Evolutionary conservation across 1,139 yeast species (phyloP).

Genomic region (Meyerozyma sp.): DNA sequence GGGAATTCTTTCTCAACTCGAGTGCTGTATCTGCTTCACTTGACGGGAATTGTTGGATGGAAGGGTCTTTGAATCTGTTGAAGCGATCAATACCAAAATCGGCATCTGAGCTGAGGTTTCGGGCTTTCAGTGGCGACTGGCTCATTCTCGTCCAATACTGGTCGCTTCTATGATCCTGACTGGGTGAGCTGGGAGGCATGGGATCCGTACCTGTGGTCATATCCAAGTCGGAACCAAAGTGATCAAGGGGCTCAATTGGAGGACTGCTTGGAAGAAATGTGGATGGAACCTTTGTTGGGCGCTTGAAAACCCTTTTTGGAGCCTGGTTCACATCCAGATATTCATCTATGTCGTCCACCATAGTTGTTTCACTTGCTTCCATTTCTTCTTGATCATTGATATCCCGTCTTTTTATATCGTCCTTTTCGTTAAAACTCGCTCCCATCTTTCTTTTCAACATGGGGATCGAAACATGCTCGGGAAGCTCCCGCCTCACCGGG

Average conservation of each 20-base stretch:
- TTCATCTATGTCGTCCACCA: constrained; percentile 14
- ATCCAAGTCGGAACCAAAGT: constrained; percentile 21
- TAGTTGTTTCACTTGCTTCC: constrained; percentile 10
- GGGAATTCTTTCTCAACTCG: constrained; percentile 9
- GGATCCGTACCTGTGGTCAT: background rate
- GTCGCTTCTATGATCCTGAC: background rate
- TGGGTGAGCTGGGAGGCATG: background rate
- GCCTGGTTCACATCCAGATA: constrained; percentile 9
- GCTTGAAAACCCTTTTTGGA: constrained; percentile 1
- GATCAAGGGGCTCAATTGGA: constrained; percentile 15
- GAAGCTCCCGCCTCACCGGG: background rate
- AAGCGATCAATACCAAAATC: constrained; percentile 45
- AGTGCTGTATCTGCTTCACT: constrained; percentile 15
- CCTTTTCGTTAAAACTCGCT: constrained; percentile 42
- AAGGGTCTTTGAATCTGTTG: constrained; percentile 32
- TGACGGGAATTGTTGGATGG: constrained; percentile 24
- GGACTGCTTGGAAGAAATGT: constrained; percentile 31
- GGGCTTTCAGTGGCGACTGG: constrained; percentile 6
- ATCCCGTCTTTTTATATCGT: constrained; percentile 36
- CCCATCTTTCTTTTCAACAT: constrained; percentile 42
- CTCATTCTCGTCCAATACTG: background rate
- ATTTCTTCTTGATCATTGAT: constrained; percentile 7
- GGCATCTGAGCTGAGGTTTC: constrained; percentile 31
- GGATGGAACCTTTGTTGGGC: background rate
- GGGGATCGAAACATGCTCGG: constrained; percentile 18